These are phyloP conservation scores for Paecilomyces dactylethromorphus DNA, from an alignment of 2,329 filamentous ascomycete species.

Conservation along the genomic window DNA sequence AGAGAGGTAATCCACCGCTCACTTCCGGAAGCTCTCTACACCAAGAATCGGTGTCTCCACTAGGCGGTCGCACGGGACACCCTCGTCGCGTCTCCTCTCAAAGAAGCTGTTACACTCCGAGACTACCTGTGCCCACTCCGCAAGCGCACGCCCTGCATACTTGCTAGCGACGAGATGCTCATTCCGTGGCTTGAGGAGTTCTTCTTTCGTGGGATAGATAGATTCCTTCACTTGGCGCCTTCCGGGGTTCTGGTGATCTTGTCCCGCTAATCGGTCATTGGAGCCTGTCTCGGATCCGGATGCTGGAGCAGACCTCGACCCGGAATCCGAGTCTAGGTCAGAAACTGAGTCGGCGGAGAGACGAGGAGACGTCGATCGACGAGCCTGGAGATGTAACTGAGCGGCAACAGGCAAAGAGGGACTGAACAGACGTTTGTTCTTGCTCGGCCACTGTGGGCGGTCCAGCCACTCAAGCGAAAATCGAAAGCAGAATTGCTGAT, in stretches of 20 bases:
- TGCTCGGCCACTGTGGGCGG: slow-evolving; percentile 42
- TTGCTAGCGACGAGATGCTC: slow-evolving; percentile 39
- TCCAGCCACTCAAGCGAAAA: slow-evolving; percentile 63
- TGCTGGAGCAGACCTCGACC: slow-evolving; percentile 8
- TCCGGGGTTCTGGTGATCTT: slow-evolving; percentile 1
- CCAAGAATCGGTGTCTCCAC: slow-evolving; percentile 58
- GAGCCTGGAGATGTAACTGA: slow-evolving; percentile 45
- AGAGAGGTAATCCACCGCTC: slow-evolving; percentile 1
- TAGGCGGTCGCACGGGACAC: slow-evolving; percentile 49
- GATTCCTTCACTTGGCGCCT: background rate
- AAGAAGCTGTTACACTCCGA: slow-evolving; percentile 60
- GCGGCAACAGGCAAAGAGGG: slow-evolving; percentile 53
- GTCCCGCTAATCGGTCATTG: slow-evolving; percentile 10
- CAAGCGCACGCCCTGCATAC: slow-evolving; percentile 57
- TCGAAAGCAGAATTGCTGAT: slow-evolving; percentile 57
- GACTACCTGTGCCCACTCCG: slow-evolving; percentile 58
- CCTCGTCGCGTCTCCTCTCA: slow-evolving; percentile 54
- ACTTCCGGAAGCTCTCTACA: slow-evolving; percentile 54
- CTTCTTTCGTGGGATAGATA: slow-evolving; percentile 1
- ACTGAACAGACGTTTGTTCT: slow-evolving; percentile 48
- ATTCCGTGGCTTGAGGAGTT: slow-evolving; percentile 11
- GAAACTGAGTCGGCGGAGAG: slow-evolving; percentile 8
- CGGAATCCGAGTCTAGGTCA: slow-evolving; percentile 18
- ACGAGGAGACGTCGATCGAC: slow-evolving; percentile 12
- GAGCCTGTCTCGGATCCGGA: slow-evolving; percentile 11